Evolutionary conservation across 2,329 filamentous ascomycete genomes (phyloP), one percentile per base, ranked within the genome.

Genomic region (Aspergillus sp.): DNA sequence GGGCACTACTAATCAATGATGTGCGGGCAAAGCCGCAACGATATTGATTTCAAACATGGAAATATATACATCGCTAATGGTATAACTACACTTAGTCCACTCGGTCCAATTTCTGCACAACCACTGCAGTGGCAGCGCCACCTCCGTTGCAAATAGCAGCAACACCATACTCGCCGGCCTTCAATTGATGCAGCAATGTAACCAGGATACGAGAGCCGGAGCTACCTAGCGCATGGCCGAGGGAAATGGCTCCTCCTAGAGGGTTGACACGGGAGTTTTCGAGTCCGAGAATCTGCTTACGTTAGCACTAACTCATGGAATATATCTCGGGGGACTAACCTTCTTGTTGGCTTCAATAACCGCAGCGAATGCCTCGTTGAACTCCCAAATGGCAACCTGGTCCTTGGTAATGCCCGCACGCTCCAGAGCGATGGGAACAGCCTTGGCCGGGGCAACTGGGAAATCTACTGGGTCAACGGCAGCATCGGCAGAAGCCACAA

Each of bases 71-170:
- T 38, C 38, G 46, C 43, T 50, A 50, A 57, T 38, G 28, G 19
- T 48, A 17, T 28, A 19, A 30, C 38, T 43, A 46, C 17, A 38
- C 19, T 55, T 73, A 80, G 55, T 80, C 75, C 22, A 82, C 79
- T 19, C 72, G 73, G 66, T 90, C 89, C 68, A 94, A 84, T 70
- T 88, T 88, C 79, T 98, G 93, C 58, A 99, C 92, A 53, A 98
- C 92, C 74, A 98, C 85, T 0, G 93, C 95, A 9, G 91, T 94
- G 1, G 94, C 92, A 15, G 93, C 94, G 62, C 95, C 95, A 47
- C 95, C 95, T 50, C 95, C 95, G 72, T 99, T 99, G 81, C 95
- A 98, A 64, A 99, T 98, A 3, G 93, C 93, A 17, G 93, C 95
- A 67, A 94, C 91, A 57, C 95, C 95, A 74, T 97, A 98, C 80